These are phyloP conservation scores for Nemania abortiva DNA, from an alignment of 2,329 filamentous ascomycete genomes.

Conservation along the genomic window DNA sequence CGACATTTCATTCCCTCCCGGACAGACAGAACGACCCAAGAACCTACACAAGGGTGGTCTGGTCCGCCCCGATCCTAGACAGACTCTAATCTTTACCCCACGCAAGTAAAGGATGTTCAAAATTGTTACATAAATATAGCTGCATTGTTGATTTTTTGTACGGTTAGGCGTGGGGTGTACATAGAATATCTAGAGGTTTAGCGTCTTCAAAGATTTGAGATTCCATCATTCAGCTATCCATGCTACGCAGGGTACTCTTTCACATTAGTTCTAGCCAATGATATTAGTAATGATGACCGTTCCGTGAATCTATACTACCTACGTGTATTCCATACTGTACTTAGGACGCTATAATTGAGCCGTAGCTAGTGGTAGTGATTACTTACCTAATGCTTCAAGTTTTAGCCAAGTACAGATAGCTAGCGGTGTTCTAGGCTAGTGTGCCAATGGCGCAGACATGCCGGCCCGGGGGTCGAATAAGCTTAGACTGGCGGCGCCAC, in stretches of 20 bases:
- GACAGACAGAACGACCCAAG: constrained; percentile 39
- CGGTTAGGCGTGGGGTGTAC: constrained; percentile 26
- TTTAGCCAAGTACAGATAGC: neutral
- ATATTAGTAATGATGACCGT: constrained; percentile 20
- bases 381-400: neutral
- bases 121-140: constrained; percentile 30
- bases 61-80: constrained; percentile 38
- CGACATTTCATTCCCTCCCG: constrained; percentile 39
- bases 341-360: neutral
- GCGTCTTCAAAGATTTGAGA: constrained; percentile 36
- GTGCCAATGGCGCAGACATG: neutral
- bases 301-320: neutral
- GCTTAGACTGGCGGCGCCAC: neutral
- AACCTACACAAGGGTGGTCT: constrained; percentile 40
- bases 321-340: neutral
- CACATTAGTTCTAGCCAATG: neutral
- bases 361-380: neutral
- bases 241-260: neutral
- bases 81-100: constrained; percentile 38
- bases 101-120: constrained; percentile 25
- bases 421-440: neutral
- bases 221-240: neutral
- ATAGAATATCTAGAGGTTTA: constrained; percentile 32
- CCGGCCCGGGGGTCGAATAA: neutral
- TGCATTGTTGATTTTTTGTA: constrained; percentile 31